phyloP scores from a whole-genome alignment of 345 rosid genomes.

The Heritiera littoralis region DNA sequence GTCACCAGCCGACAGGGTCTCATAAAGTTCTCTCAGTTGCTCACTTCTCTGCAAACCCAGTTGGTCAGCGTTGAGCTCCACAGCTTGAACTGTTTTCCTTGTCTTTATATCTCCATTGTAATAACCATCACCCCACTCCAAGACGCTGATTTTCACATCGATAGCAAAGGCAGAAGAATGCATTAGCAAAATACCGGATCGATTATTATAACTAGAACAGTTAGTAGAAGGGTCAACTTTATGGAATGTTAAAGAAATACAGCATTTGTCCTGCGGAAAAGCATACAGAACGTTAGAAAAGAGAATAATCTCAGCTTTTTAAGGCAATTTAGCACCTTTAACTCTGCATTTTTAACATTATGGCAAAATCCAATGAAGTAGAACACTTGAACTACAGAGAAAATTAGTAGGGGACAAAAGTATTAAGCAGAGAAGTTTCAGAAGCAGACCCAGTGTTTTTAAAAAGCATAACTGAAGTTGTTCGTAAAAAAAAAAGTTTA shows the following conservation, averaged over 20 bases:
- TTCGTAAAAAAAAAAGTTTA: neutral
- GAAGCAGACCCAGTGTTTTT: constrained; percentile 14
- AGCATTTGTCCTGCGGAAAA: neutral
- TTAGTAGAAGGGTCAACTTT: neutral
- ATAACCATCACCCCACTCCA: constrained; percentile 94
- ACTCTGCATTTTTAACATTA: neutral
- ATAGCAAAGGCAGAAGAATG: neutral
- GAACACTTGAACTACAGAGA: neutral
- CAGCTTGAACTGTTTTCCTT: constrained; percentile 80
- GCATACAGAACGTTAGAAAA: neutral
- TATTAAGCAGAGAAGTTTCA: neutral
- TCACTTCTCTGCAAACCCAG: constrained; percentile 87
- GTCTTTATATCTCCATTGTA: constrained; percentile 98
- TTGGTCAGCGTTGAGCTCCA: constrained; percentile 62
- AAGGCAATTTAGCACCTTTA: neutral
- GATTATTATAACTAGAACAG: neutral
- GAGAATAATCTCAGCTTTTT: neutral
- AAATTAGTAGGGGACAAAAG: no score
- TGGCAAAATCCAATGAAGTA: neutral
- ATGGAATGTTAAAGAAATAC: neutral
- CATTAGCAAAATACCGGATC: neutral
- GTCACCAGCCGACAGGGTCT: constrained; percentile 65
- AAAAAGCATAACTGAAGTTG: neutral
- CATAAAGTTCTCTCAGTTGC: constrained; percentile 77
- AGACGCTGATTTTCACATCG: constrained; percentile 43